phyloP scores from a whole-genome alignment of 2,329 filamentous ascomycete genomes.

The Aureobasidium sp. region DNA sequence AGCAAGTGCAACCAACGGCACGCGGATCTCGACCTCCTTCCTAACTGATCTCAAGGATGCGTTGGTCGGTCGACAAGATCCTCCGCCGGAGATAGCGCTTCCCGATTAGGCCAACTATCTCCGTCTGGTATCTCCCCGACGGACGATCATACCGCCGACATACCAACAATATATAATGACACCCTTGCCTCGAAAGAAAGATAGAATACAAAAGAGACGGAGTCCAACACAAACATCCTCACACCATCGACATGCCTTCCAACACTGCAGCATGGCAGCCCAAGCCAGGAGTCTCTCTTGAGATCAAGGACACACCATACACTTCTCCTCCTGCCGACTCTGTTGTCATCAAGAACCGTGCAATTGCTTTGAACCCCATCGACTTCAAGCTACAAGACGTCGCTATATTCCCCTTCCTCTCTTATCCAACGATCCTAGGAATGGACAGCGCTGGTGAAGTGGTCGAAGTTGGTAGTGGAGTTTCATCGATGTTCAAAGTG shows the following conservation, averaged over 20 bases:
- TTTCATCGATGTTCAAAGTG: conserved; percentile 20
- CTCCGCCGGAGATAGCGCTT: not conserved
- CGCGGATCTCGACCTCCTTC: too few relatives aligned
- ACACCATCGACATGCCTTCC: conserved; percentile 2
- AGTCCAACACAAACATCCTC: not conserved
- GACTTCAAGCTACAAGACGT: conserved; percentile 30
- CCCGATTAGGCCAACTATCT: not conserved
- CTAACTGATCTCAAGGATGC: too few relatives aligned
- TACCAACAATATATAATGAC: not conserved
- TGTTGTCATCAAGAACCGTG: conserved; percentile 28
- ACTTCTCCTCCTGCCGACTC: conserved; percentile 19
- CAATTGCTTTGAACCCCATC: conserved; percentile 31
- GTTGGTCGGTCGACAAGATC: not conserved
- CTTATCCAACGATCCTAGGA: conserved; percentile 23
- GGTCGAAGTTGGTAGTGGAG: conserved; percentile 21
- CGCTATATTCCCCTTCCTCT: conserved; percentile 9
- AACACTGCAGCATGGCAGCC: conserved; percentile 21
- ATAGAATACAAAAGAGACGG: too few relatives aligned
- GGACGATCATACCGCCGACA: not conserved
- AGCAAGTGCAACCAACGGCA: too few relatives aligned
- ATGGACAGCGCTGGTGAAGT: conserved; percentile 24
- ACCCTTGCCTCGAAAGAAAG: not conserved
- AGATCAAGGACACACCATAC: conserved; percentile 16
- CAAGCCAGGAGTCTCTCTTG: conserved; percentile 15
- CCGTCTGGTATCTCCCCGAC: not conserved